Conservation (phyloP, 1,284 basidiomycete species). For the Cerioporus squamosus region DNA sequence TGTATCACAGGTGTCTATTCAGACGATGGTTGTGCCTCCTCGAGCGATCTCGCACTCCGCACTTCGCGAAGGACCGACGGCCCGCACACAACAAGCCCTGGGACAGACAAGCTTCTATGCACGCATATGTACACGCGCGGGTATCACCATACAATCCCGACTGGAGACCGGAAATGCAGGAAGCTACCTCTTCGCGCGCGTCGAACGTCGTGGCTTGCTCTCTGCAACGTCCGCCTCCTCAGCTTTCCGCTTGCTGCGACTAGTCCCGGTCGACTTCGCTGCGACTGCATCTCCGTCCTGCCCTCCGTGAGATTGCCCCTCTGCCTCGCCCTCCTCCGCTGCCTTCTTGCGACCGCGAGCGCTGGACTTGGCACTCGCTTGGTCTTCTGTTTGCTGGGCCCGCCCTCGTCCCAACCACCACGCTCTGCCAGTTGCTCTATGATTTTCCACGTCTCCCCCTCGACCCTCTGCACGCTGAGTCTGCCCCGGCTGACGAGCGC, state of each 20-base stretch:
- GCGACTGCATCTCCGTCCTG: background rate
- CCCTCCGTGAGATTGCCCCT: conserved; percentile 4
- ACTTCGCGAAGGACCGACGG: too few species aligned
- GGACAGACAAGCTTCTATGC: background rate
- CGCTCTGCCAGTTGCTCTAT: conserved; percentile 69
- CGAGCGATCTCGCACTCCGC: too few species aligned
- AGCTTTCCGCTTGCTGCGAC: conserved; percentile 26
- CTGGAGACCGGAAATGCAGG: too few species aligned
- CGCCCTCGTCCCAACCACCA: conserved; percentile 68
- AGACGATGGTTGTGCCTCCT: background rate
- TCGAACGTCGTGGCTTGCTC: conserved; percentile 14
- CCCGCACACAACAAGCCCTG: too few species aligned
- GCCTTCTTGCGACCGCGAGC: too few species aligned
- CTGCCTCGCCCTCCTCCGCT: conserved; percentile 4
- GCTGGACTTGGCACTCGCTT: conserved; percentile 6
- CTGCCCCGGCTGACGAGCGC: conserved; percentile 83
- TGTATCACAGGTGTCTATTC: conserved; percentile 2
- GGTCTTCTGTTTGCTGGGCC: background rate
- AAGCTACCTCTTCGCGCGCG: conserved; percentile 22
- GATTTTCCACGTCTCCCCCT: conserved; percentile 69
- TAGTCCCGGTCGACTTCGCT: background rate
- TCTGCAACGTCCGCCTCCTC: conserved; percentile 9
- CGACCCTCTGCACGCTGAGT: conserved; percentile 87
- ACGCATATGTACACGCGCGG: background rate
- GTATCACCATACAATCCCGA: too few species aligned